Base-by-base conservation (phyloP, 179 eudicot species). In the Beta corolliflora region DNA sequence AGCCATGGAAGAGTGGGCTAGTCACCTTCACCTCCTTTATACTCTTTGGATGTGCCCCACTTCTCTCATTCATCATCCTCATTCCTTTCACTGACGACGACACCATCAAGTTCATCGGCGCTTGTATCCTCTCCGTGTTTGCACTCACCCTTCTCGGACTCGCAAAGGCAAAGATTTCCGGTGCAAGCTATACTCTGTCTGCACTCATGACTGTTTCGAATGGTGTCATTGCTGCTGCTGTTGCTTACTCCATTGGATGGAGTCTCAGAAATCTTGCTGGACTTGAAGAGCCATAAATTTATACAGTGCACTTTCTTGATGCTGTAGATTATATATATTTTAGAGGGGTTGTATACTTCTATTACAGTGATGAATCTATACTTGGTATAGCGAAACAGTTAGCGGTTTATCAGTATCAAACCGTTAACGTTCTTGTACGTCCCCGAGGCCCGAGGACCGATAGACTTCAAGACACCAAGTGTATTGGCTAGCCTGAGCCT, bases 1-100 rank as follows among this genome's bases (percentile, higher is more conserved):
- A 92, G 86, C 91, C 96, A 46, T 90, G 93, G 96, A 92, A 92
- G 85, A 90, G 89, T 50, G 92, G 93, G 0, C 77, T 92, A n/a
- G 85, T 92, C 71, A 92, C 93, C 4, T 92, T 92, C 77, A 78
- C 50, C 0, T 87, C 95, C 23, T 92, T 92, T 83, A 79, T 90
- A 9, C 16, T 84, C 18, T 91, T 91, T 18, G 93, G 96, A 15
- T 82, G 89, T 70, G 90, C 91, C 5, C 91, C 96, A 11, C 87
- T 91, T 48, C 80, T 91, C 10, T 89, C 92, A 0, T 92, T 87
- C 88, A 91, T 92, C 87, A 78, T 92, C 77, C 93, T 92, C 75
- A 88, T 88, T 13, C 93, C 96, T 2, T 91, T 91, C 88, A 91
- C 96, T 0, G 0, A 81, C 63, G 79, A 83, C 61, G 91, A 88